These are phyloP conservation scores for Steccherinum ochraceum DNA, from an alignment of 768 basidiomycete species.

Conservation along the genomic window DNA sequence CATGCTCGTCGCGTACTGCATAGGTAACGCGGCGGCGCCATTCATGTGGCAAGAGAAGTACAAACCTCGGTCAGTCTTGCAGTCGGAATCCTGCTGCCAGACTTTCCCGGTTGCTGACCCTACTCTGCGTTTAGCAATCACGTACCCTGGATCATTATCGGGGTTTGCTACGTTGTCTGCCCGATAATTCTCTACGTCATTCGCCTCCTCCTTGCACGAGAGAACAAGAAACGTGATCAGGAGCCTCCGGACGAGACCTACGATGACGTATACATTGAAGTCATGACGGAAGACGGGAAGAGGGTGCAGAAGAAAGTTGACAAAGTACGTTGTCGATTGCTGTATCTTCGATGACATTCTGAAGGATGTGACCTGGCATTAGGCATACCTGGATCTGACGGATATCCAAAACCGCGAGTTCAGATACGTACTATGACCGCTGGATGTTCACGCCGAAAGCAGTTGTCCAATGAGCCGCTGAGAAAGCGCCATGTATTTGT, in stretches of 20 bases:
- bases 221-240: constrained; percentile 60
- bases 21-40: constrained; percentile 63
- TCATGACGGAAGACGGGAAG: constrained; percentile 42
- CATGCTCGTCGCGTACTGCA: constrained; percentile 64
- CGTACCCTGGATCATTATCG: constrained; percentile 74
- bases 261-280: constrained; percentile 59
- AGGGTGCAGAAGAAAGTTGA: constrained; percentile 51
- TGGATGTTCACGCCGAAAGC: no score
- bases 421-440: constrained; percentile 63
- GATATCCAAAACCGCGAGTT: constrained; percentile 69
- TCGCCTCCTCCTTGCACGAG: constrained; percentile 44
- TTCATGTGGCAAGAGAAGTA: constrained; percentile 74
- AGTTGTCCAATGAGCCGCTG: no score
- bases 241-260: constrained; percentile 47
- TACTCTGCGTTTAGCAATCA: constrained; percentile 44
- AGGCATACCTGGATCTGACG: constrained; percentile 72
- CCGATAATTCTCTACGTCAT: constrained; percentile 44
- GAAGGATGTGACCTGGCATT: constrained; percentile 5
- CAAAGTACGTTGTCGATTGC: constrained; percentile 40
- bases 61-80: constrained; percentile 48
- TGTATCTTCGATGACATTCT: not conserved
- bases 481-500: no score
- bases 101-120: constrained; percentile 3
- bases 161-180: constrained; percentile 52
- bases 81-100: not conserved